phyloP scores from a whole-genome alignment of 148 eudicot species.

The Rhododendron mucronatum region DNA sequence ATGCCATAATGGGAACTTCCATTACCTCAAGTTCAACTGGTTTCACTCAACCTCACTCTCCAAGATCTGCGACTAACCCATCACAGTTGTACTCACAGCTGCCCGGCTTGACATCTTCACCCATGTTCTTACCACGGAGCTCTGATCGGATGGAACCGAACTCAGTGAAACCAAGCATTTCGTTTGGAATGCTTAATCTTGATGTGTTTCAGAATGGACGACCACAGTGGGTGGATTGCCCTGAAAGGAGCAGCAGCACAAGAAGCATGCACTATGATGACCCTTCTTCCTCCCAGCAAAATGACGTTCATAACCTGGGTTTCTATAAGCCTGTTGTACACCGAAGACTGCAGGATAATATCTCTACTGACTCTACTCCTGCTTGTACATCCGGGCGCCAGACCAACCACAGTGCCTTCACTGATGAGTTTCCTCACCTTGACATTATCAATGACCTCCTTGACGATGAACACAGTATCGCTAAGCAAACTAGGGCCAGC shows the following conservation, averaged over 20 bases:
- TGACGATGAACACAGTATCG: constrained; percentile 61
- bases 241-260: constrained; percentile 41
- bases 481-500: constrained; percentile 22
- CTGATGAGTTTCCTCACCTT: constrained; percentile 93
- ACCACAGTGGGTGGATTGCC: constrained; percentile 44
- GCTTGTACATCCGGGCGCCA: constrained; percentile 65
- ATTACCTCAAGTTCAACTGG: constrained; percentile 39
- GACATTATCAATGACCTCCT: constrained; percentile 96
- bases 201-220: constrained; percentile 36
- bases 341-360: constrained; percentile 33
- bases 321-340: constrained; percentile 31
- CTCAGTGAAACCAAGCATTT: constrained; percentile 30
- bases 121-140: constrained; percentile 34
- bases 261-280: constrained; percentile 27
- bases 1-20: constrained; percentile 62
- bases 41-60: constrained; percentile 41
- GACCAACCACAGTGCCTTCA: constrained; percentile 30
- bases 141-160: constrained; percentile 41
- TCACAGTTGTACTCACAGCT: constrained; percentile 46
- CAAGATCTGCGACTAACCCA: constrained; percentile 33
- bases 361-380: constrained; percentile 31
- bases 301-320: constrained; percentile 34
- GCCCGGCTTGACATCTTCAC: constrained; percentile 32
- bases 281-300: constrained; percentile 22
- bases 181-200: constrained; percentile 40